Conservation (phyloP, 805 yeast genomes). For the Wickerhamomyces xylosicus region DNA sequence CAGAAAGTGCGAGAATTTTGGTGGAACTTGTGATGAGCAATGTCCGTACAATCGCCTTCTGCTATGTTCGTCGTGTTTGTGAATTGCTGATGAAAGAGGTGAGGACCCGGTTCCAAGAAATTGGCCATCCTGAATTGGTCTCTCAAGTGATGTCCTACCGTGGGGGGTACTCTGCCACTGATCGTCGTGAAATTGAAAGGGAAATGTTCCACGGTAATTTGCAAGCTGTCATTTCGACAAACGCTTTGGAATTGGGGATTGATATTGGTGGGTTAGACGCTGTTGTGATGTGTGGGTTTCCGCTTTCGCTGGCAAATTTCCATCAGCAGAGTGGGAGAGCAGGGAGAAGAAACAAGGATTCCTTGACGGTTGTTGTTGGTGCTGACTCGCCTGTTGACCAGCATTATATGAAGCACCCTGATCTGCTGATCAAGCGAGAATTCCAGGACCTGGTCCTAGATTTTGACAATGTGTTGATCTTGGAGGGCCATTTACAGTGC, state of each 20-base stretch:
- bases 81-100: slow-evolving; percentile 84
- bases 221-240: slow-evolving; percentile 85
- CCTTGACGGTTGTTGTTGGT: slow-evolving; percentile 77
- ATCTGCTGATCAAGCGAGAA: slow-evolving; percentile 40
- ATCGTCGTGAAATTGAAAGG: slow-evolving; percentile 77
- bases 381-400: slow-evolving; percentile 82
- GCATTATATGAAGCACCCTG: slow-evolving; percentile 64
- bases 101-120: slow-evolving; percentile 37
- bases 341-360: slow-evolving; percentile 80
- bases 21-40: slow-evolving; percentile 53
- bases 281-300: slow-evolving; percentile 89
- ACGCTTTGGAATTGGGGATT: slow-evolving; percentile 91
- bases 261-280: slow-evolving; percentile 92
- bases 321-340: slow-evolving; percentile 98
- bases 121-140: slow-evolving; percentile 33
- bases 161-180: slow-evolving; percentile 87
- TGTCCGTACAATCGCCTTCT: slow-evolving; percentile 80
- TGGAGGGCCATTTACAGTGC: slow-evolving; percentile 85
- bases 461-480: slow-evolving; percentile 47
- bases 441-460: slow-evolving; percentile 52
- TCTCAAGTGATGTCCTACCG: slow-evolving; percentile 84
- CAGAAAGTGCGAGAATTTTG: slow-evolving; percentile 67
- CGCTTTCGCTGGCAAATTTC: slow-evolving; percentile 74
- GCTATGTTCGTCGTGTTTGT: slow-evolving; percentile 77
- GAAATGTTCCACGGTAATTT: slow-evolving; percentile 86